Percentiles rank a stretch among this genome's conserved stretches.
These are phyloP conservation scores for Trichoderma lentiforme DNA, from an alignment of 2,329 filamentous ascomycete genomes.

Conservation along the genomic window DNA sequence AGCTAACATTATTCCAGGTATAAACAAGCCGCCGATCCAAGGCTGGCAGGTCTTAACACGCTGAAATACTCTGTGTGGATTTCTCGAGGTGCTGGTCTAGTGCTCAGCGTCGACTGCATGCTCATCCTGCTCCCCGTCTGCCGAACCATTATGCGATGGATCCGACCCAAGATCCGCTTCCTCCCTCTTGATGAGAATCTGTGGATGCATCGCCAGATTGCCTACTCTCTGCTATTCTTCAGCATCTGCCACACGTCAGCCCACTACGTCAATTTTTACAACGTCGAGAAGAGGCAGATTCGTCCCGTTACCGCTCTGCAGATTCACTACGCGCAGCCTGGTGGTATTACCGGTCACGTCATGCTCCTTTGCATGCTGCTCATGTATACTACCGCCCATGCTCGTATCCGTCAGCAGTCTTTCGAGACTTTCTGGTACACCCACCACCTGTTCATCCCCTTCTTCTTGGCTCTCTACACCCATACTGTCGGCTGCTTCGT, in stretches of 20 bases:
- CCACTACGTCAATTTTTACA: conserved; percentile 99
- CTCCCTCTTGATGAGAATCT: conserved; percentile 93
- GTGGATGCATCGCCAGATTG: conserved; percentile 95
- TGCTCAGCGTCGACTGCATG: conserved; percentile 77
- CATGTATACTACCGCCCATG: conserved; percentile 95
- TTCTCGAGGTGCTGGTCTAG: conserved; percentile 86
- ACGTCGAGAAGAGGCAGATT: conserved; percentile 82
- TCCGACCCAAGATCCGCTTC: conserved; percentile 84
- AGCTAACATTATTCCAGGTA: conserved; percentile 52
- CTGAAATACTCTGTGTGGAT: conserved; percentile 92
- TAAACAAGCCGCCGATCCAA: conserved; percentile 67
- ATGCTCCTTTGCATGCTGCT: conserved; percentile 99
- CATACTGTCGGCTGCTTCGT: conserved; percentile 97
- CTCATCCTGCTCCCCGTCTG: conserved; percentile 94
- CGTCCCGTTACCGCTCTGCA: conserved; percentile 77
- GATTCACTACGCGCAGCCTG: conserved; percentile 86
- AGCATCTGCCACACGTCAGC: conserved; percentile 70
- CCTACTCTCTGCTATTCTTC: conserved; percentile 84
- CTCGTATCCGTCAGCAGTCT: conserved; percentile 90
- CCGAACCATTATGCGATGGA: conserved; percentile 77
- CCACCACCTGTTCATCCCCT: conserved; percentile 97
- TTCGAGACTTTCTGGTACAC: conserved; percentile 99
- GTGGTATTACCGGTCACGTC: conserved; percentile 91
- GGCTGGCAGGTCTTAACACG: conserved; percentile 73
- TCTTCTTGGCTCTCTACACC: conserved; percentile 89